Evolutionary conservation across 2,329 filamentous ascomycete species (phyloP).

Genomic region (Gremmenia infestans): DNA sequence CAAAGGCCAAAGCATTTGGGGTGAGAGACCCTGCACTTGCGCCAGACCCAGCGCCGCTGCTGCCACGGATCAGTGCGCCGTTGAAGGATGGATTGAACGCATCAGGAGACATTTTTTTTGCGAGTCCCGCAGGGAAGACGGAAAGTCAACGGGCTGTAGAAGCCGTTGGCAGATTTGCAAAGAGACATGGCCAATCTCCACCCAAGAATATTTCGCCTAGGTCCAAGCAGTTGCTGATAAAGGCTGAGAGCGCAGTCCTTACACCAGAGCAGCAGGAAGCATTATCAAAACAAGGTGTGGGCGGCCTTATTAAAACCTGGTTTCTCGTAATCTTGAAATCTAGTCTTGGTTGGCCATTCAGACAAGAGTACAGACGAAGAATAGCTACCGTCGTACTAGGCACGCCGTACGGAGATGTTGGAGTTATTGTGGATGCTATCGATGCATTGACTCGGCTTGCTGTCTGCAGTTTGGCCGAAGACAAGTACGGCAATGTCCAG

Average conservation of each 20-base stretch:
- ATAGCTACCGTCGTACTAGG: conserved; percentile 67
- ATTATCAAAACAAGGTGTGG: conserved; percentile 45
- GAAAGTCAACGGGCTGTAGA: conserved; percentile 15
- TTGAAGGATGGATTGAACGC: conserved; percentile 21
- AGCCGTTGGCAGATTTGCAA: conserved; percentile 25
- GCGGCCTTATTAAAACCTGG: conserved; percentile 44
- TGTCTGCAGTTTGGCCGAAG: conserved; percentile 70
- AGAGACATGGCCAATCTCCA: conserved; percentile 26
- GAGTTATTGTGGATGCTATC: conserved; percentile 66
- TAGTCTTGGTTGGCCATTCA: conserved; percentile 61
- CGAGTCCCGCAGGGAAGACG: conserved; percentile 12
- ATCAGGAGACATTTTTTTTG: conserved; percentile 26
- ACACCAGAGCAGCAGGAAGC: conserved; percentile 48
- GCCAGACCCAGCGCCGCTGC: conserved; percentile 26
- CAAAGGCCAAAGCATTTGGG: conserved; percentile 22
- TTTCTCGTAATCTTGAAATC: conserved; percentile 44
- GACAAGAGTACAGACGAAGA: conserved; percentile 61
- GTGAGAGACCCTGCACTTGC: conserved; percentile 15
- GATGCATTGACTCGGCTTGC: conserved; percentile 65
- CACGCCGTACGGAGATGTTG: conserved; percentile 63
- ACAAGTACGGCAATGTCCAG: conserved; percentile 82
- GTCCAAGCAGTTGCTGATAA: conserved; percentile 39
- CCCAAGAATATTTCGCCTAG: conserved; percentile 24
- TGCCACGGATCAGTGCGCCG: conserved; percentile 22
- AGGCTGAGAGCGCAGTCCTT: conserved; percentile 32